A percentile compares a stretch with the other conserved stretches of the same genome.
Evolutionary conservation across 78 protist species (phyloP).

Genomic region (Dictyostelium capitatum): DNA sequence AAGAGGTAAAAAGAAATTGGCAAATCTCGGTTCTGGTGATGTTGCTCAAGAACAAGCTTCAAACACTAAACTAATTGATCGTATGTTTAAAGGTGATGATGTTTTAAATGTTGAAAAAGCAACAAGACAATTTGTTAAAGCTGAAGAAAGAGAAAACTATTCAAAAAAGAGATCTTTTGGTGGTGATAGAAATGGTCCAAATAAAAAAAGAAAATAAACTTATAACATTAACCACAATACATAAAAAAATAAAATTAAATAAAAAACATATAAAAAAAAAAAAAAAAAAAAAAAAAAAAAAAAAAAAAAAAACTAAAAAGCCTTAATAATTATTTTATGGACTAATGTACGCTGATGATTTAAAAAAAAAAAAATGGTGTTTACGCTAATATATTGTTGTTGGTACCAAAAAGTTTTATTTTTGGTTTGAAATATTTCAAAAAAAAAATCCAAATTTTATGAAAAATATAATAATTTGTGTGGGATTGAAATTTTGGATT

Average conservation of each 20-base stretch:
- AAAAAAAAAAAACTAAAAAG: too few relatives aligned
- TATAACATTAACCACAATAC: too few relatives aligned
- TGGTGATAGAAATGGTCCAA: background rate
- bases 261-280: background rate
- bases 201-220: background rate
- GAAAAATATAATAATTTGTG: too few relatives aligned
- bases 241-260: background rate
- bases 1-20: slow-evolving; percentile 42
- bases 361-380: too few relatives aligned
- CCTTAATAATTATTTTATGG: too few relatives aligned
- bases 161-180: slow-evolving; percentile 44
- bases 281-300: background rate
- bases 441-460: too few relatives aligned
- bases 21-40: slow-evolving; percentile 46
- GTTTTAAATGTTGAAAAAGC: slow-evolving; percentile 74
- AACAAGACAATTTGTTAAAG: slow-evolving; percentile 31
- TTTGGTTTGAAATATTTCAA: too few relatives aligned
- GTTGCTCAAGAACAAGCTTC: background rate
- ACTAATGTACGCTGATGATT: too few relatives aligned
- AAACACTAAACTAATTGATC: slow-evolving; percentile 26
- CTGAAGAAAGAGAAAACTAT: slow-evolving; percentile 36
- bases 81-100: slow-evolving; percentile 51
- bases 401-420: too few relatives aligned
- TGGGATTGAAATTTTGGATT: too few relatives aligned
- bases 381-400: too few relatives aligned